Evolutionary conservation across 2,329 filamentous ascomycete genomes (phyloP).

Genomic region (Chaetothyriales sp.): DNA sequence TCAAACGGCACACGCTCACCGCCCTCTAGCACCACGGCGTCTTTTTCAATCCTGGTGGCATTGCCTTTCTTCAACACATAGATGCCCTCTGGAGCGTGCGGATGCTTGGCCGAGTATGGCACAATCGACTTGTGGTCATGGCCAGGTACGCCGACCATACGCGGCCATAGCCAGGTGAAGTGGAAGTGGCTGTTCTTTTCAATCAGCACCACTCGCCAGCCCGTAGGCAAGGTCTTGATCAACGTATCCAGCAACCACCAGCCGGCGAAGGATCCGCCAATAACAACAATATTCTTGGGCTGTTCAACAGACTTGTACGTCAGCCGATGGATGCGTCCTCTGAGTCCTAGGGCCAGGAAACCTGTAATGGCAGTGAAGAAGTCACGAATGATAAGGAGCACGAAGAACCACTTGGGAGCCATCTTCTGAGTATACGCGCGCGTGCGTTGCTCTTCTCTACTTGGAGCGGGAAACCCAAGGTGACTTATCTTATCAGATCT

Average conservation of each 20-base stretch:
- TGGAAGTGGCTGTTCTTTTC: constrained; percentile 48
- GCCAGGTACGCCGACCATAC: constrained; percentile 41
- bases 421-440: background rate
- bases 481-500: background rate
- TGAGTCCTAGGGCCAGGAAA: background rate
- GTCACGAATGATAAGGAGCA: background rate
- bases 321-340: constrained; percentile 6
- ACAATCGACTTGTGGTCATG: constrained; percentile 47
- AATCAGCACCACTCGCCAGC: constrained; percentile 40
- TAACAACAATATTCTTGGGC: constrained; percentile 15
- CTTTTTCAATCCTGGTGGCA: constrained; percentile 26
- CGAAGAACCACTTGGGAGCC: background rate
- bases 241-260: constrained; percentile 36
- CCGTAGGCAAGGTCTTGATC: constrained; percentile 33
- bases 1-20: constrained; percentile 37
- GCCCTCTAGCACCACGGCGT: constrained; percentile 27
- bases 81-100: constrained; percentile 22
- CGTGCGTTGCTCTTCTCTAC: background rate
- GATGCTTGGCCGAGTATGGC: constrained; percentile 37
- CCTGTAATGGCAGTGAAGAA: background rate
- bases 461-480: background rate
- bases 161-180: constrained; percentile 45
- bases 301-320: constrained; percentile 7
- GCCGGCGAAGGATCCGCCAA: constrained; percentile 46
- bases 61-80: constrained; percentile 30